A percentile compares a stretch with the other conserved stretches of the same genome.
Conservation (phyloP, 805 yeast genomes). For the Candida ponderosae region DNA sequence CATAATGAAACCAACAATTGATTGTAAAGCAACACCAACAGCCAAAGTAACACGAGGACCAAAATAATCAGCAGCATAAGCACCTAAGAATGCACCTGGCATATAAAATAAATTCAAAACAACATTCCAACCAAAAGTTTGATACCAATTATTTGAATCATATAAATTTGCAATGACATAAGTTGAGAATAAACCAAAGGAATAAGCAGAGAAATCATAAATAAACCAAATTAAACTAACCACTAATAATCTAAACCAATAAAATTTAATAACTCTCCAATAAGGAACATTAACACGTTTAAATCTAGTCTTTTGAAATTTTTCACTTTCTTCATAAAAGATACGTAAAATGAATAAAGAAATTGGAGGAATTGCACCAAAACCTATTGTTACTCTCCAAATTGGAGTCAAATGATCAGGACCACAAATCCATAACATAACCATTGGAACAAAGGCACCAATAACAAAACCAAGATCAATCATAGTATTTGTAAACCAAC, state of each 20-base stretch:
- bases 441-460: constrained; percentile 80
- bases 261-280: constrained; percentile 61
- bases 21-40: constrained; percentile 65
- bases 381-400: constrained; percentile 87
- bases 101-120: constrained; percentile 81
- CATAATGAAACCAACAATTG: constrained; percentile 75
- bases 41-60: constrained; percentile 85
- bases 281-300: constrained; percentile 60
- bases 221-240: constrained; percentile 84
- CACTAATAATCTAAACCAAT: constrained; percentile 70
- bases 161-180: constrained; percentile 55
- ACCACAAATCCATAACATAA: constrained; percentile 75
- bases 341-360: constrained; percentile 71
- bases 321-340: constrained; percentile 65
- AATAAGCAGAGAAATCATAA: constrained; percentile 82
- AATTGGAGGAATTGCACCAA: constrained; percentile 86
- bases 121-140: constrained; percentile 87
- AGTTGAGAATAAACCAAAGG: constrained; percentile 80
- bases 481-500: constrained; percentile 83
- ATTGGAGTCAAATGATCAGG: constrained; percentile 65
- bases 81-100: constrained; percentile 88
- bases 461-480: constrained; percentile 84
- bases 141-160: constrained; percentile 52
- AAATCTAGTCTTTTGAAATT: constrained; percentile 64
- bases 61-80: constrained; percentile 71